phyloP scores from a whole-genome alignment of 129 eudicot species.

The Apium graveolens region DNA sequence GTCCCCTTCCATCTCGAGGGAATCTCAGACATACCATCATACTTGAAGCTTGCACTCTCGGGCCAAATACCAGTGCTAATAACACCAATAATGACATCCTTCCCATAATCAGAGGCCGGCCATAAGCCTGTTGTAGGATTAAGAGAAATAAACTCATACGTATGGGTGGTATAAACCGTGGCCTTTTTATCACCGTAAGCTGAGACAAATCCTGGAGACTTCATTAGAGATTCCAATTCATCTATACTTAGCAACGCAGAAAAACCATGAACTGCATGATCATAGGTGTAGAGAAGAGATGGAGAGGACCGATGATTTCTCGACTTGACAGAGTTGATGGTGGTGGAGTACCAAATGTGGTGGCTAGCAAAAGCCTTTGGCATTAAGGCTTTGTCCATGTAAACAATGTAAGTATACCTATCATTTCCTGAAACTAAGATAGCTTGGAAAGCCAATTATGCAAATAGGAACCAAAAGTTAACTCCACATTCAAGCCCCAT shows the following conservation, averaged over 20 bases:
- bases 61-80: conserved; percentile 46
- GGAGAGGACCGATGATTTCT: neutral
- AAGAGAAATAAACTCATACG: conserved; percentile 29
- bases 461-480: neutral
- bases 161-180: conserved; percentile 36
- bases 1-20: conserved; percentile 42
- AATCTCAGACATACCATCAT: conserved; percentile 29
- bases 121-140: conserved; percentile 25
- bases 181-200: conserved; percentile 22
- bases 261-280: conserved; percentile 36
- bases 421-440: neutral
- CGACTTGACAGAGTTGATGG: conserved; percentile 9
- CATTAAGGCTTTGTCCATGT: conserved; percentile 31
- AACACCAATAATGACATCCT: conserved; percentile 44
- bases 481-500: neutral
- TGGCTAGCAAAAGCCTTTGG: conserved; percentile 27
- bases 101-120: conserved; percentile 41
- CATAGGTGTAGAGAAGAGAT: conserved; percentile 27
- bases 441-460: conserved; percentile 4
- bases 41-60: conserved; percentile 36
- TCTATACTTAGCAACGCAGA: conserved; percentile 19
- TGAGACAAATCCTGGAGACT: conserved; percentile 26
- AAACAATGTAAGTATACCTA: conserved; percentile 26
- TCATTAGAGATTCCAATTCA: conserved; percentile 23
- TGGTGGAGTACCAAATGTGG: conserved; percentile 24